Percentiles rank a stretch among this genome's conserved stretches.
These are phyloP conservation scores for Trichoderma orchidacearum DNA, from an alignment of 495 filamentous ascomycete genomes.

Conservation along the genomic window DNA sequence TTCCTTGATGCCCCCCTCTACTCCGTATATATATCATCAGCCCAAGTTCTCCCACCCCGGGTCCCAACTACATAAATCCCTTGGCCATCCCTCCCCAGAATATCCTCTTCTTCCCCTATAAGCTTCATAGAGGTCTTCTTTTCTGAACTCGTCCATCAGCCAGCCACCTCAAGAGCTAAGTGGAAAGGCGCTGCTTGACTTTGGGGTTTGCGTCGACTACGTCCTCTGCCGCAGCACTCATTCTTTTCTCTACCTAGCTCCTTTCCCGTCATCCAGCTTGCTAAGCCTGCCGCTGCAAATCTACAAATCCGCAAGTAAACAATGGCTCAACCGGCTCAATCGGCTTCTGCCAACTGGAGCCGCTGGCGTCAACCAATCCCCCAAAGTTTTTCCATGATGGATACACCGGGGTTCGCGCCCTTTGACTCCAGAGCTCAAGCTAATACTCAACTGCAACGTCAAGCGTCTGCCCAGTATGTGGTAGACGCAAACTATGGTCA, in stretches of 20 bases:
- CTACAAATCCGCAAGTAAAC: conserved; percentile 4
- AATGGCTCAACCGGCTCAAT: conserved; percentile 25
- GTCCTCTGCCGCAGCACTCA: not conserved
- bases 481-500: conserved; percentile 17
- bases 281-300: not conserved
- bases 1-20: too few species aligned
- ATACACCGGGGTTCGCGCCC: conserved; percentile 14
- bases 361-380: conserved; percentile 25
- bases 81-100: not conserved
- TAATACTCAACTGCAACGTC: conserved; percentile 15
- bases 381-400: conserved; percentile 23
- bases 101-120: not conserved
- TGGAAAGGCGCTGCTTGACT: too few species aligned
- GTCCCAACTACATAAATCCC: not conserved
- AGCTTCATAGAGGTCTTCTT: not conserved
- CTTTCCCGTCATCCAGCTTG: too few species aligned
- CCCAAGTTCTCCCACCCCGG: not conserved
- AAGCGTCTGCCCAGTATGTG: conserved; percentile 18
- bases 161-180: not conserved
- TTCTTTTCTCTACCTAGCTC: not conserved
- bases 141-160: not conserved
- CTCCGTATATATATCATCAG: not conserved
- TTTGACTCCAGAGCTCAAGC: conserved; percentile 18
- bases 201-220: not conserved
- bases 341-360: conserved; percentile 20